phyloP scores from a whole-genome alignment of 345 rosid species.

The Camelina laxa region DNA sequence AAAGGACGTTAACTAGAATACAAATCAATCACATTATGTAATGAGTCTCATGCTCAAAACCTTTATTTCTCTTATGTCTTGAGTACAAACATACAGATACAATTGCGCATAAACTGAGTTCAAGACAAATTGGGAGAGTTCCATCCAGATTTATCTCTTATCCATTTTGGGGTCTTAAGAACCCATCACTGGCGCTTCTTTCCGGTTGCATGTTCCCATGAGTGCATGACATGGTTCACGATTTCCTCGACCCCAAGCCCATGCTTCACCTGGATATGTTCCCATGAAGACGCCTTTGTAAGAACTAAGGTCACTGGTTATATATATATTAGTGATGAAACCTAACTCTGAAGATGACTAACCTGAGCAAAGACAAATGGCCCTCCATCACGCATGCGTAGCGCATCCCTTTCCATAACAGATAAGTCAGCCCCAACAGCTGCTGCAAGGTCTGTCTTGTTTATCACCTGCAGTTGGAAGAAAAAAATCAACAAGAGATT shows the following conservation, averaged over 20 bases:
- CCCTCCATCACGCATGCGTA: conserved; percentile 96
- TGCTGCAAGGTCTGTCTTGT: conserved; percentile 91
- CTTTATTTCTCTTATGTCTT: conserved; percentile 16
- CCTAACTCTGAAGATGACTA: background rate
- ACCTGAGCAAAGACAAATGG: conserved; percentile 97
- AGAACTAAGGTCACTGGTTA: conserved; percentile 14
- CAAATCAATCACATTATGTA: conserved; percentile 24
- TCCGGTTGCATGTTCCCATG: conserved; percentile 84
- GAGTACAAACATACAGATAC: conserved; percentile 38
- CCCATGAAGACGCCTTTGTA: background rate
- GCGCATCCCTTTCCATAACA: conserved; percentile 90
- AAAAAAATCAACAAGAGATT: conserved; percentile 10
- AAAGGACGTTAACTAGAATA: conserved; percentile 46
- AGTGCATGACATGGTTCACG: conserved; percentile 69
- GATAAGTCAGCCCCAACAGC: conserved; percentile 88
- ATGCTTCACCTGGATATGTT: conserved; percentile 66
- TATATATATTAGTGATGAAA: background rate
- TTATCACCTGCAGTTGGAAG: conserved; percentile 64
- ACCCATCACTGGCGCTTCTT: conserved; percentile 51
- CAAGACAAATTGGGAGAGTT: conserved; percentile 19
- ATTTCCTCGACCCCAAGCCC: conserved; percentile 79
- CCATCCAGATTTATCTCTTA: background rate
- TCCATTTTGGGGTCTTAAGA: conserved; percentile 7
- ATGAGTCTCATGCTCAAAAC: conserved; percentile 28
- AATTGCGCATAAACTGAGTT: conserved; percentile 13